Evolutionary conservation across 331 rosid species (phyloP), one percentile per base, ranked within the genome.

Genomic region (Acacia pycnantha): DNA sequence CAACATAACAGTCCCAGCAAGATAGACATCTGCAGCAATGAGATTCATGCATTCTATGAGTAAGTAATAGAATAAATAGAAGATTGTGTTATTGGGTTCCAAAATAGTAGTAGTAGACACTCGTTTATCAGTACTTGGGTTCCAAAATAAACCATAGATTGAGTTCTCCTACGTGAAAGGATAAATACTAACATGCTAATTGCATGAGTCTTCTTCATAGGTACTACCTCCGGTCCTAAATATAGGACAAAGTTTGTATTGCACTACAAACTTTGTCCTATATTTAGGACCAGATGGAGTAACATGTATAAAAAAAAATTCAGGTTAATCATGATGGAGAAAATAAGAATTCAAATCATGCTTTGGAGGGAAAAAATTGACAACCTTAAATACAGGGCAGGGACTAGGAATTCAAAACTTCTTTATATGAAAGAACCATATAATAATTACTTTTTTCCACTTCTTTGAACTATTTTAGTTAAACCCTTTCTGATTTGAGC

Each of bases 1-100:
- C 85, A 96, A 73, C 99, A 96, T 96, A 73, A 96, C 99, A 16
- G 99, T 96, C 79, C 98, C 99, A 19, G 99, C 99, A 81, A 96
- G 98, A 87, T 96, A 96, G 84, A 93, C 97, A 90, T 96, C 99
- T 96, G 98, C 94, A 85, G 24, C 76, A 82, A 54, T 80, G 64
- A 81, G 69, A 43, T 73, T 78, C 70, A 69, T 75, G 2, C 74
- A 56, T 16, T 66, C 85, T 68, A 61, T 73, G 0, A 40, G 12
- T 11, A 73, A 46, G 16, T 2, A 10, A 70, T 74, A 74, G 76
- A 72, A 18, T 65, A 35, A 46, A 66, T 65, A 53, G 50, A 37
- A 65, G 73, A 53, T 53, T 53, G 24, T 18, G 59, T 53, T 7
- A 18, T 53, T 53, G 59, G 56, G 56, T 48, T 48, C 59, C 56